Base-by-base conservation (phyloP, 768 basidiomycete species). In the Mycena crocata region DNA sequence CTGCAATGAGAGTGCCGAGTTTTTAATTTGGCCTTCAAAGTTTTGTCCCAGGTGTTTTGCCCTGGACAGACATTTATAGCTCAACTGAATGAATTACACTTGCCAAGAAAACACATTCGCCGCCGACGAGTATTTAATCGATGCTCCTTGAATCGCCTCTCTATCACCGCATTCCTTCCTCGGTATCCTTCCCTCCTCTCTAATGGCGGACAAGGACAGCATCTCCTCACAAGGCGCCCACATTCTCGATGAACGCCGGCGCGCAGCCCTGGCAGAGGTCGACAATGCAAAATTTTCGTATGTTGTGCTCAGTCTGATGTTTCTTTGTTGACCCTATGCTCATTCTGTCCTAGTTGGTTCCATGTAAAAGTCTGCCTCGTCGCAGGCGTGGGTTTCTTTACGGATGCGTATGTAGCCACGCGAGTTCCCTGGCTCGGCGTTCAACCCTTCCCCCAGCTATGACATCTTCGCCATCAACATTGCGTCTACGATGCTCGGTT, bases 381-480 rank as follows among this genome's bases (percentile, higher is more conserved):
- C 40, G 81, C 93, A 2, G 93, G 95, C 71, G 91, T 91, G 13
- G 95, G 95, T 30, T 96, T 96, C 85, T 96, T 95, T 84, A 95
- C n/a, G n/a, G n/a, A n/a, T n/a, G n/a, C 90, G 87, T 89, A 70
- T 71, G 86, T 78, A 8, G 48, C n/a, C 26, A 21, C 56, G 9
- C 21, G 42, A n/a, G 19, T 35, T 51, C 35, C 46, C 19, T 24
- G 42, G 37, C 60, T 49, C 52, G 2, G 59, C 26, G 30, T 26
- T 59, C 9, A 62, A 23, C 48, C n/a, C n/a, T n/a, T 40, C 37
- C 49, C 26, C 34, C 21, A 32, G 87, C 63, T 93, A 93, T 72
- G 94, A 95, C 67, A 90, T 96, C 65, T 98, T 96, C 73, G 92
- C 93, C 9, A 96, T 96, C 80, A 94, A 90, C 77, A 93, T 96